Conservation (phyloP, 2,329 filamentous ascomycete species). For the Penicillium vulpinum region DNA sequence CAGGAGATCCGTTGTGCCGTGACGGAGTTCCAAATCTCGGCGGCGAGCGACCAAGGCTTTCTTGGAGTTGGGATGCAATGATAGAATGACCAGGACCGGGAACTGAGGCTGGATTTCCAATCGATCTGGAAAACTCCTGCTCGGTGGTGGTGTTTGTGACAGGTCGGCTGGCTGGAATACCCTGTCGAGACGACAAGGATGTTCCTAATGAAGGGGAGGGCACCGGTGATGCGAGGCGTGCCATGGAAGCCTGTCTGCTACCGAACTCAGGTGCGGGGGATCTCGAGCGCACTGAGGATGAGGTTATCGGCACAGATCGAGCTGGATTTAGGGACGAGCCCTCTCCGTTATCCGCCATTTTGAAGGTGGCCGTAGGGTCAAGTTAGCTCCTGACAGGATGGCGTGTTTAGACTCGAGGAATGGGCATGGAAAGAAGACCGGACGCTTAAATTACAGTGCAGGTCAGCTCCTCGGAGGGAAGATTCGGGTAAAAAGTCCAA, state of each 20-base stretch:
- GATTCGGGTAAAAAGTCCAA: neutral
- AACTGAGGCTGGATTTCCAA: conserved; percentile 58
- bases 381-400: conserved; percentile 1
- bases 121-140: conserved; percentile 61
- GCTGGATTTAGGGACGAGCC: conserved; percentile 35
- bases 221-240: conserved; percentile 57
- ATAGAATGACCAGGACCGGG: conserved; percentile 83
- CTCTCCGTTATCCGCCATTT: conserved; percentile 41
- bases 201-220: conserved; percentile 45
- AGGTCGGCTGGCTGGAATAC: conserved; percentile 37
- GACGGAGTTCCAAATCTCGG: conserved; percentile 48
- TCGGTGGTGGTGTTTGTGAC: conserved; percentile 46
- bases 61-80: conserved; percentile 80
- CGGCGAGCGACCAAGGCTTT: conserved; percentile 61
- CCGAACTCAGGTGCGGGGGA: conserved; percentile 46
- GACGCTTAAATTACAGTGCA: neutral
- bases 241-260: conserved; percentile 55
- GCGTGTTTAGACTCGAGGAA: neutral
- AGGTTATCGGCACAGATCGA: conserved; percentile 35
- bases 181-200: conserved; percentile 41
- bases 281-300: conserved; percentile 33
- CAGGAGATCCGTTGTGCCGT: conserved; percentile 59
- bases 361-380: conserved; percentile 14
- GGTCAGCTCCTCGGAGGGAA: neutral
- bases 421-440: neutral